Conservation (phyloP, 2,329 filamentous ascomycete species). For the Truncatella angustata region DNA sequence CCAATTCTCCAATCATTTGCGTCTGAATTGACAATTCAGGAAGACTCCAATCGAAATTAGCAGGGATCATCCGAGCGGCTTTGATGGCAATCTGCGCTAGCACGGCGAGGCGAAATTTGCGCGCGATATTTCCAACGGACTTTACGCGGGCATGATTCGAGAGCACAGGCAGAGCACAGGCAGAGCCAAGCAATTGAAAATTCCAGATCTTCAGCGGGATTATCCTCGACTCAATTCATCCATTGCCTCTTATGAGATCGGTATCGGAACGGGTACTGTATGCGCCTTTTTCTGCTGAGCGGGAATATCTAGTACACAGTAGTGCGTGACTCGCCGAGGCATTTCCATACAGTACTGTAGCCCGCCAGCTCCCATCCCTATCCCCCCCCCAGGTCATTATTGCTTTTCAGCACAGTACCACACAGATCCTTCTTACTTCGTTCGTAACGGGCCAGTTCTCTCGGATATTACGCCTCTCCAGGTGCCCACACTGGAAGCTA, state of each 20-base stretch:
- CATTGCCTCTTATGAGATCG: neutral
- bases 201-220: constrained; percentile 1
- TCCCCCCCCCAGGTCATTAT: too few relatives aligned
- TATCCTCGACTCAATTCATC: neutral
- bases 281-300: too few relatives aligned
- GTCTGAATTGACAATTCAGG: constrained; percentile 6
- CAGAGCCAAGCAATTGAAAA: neutral
- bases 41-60: constrained; percentile 2
- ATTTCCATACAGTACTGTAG: neutral
- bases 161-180: too few relatives aligned
- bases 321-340: constrained; percentile 1
- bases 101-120: neutral
- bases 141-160: neutral
- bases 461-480: constrained; percentile 9
- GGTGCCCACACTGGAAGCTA: constrained; percentile 9
- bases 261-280: neutral
- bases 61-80: constrained; percentile 5
- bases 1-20: constrained; percentile 7
- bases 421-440: constrained; percentile 1
- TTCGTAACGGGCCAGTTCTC: constrained; percentile 5
- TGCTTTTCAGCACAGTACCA: neutral
- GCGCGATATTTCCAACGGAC: neutral
- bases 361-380: too few relatives aligned
- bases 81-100: neutral
- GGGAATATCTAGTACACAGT: too few relatives aligned